A percentile compares a stretch with the other conserved stretches of the same genome.
phyloP scores from a whole-genome alignment of 2,329 filamentous ascomycete species.

The Arachnomyces sp. region DNA sequence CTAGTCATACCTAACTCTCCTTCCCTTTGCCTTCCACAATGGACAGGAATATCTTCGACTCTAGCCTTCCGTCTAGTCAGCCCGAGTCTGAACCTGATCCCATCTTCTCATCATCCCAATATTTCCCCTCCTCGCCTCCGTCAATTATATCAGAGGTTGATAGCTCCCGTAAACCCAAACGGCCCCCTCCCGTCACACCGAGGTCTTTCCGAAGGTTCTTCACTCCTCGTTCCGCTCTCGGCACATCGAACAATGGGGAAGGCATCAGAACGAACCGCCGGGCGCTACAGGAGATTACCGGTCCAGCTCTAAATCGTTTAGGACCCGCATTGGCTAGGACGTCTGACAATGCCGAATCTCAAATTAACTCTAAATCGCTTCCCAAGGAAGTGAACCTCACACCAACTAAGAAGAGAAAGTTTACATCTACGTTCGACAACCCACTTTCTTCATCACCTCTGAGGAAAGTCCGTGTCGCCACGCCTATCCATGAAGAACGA shows the following conservation, averaged over 20 bases:
- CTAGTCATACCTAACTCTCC: conserved; percentile 6
- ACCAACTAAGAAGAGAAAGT: conserved; percentile 39
- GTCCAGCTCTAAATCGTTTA: conserved; percentile 35
- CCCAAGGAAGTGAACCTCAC: conserved; percentile 27
- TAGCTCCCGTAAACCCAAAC: conserved; percentile 32
- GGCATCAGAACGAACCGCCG: conserved; percentile 36
- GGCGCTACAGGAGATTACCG: conserved; percentile 37
- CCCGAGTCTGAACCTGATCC: conserved; percentile 28
- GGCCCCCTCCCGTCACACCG: conserved; percentile 43
- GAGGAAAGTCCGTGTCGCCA: conserved; percentile 32
- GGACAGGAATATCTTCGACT: too few relatives aligned
- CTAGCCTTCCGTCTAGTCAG: conserved; percentile 23
- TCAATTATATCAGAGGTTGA: conserved; percentile 33
- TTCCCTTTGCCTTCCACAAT: conserved; percentile 6
- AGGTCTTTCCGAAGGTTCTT: conserved; percentile 45
- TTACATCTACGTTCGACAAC: conserved; percentile 35
- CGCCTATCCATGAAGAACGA: conserved; percentile 24
- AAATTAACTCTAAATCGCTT: conserved; percentile 20
- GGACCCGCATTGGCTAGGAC: conserved; percentile 35
- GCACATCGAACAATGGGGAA: conserved; percentile 25
- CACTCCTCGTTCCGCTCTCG: conserved; percentile 39
- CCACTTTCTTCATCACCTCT: conserved; percentile 44
- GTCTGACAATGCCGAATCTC: conserved; percentile 23
- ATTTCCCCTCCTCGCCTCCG: conserved; percentile 36
- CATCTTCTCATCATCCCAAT: conserved; percentile 22